Conservation (phyloP, 768 basidiomycete species). For the Ephemerocybe angulata region DNA sequence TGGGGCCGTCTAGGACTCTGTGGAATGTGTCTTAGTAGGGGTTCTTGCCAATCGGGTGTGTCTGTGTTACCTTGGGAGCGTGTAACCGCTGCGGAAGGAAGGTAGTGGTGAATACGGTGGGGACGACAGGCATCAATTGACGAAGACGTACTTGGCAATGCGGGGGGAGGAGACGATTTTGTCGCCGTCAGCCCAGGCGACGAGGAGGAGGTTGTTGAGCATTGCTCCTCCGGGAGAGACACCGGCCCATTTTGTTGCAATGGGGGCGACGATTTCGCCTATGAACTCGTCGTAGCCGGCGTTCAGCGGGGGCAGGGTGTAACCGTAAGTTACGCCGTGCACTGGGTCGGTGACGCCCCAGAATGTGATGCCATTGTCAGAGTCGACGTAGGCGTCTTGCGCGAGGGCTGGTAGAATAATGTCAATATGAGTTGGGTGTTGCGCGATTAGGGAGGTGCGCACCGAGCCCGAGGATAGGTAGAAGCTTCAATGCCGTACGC, state of each 20-base stretch:
- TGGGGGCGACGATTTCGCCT: constrained; percentile 57
- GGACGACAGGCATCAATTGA: neutral
- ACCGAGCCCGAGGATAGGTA: constrained; percentile 42
- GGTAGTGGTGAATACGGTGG: neutral
- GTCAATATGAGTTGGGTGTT: neutral
- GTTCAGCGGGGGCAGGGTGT: constrained; percentile 48
- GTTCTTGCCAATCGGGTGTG: neutral
- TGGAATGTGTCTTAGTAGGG: neutral
- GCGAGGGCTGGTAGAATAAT: neutral
- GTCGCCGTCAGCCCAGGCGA: constrained; percentile 59
- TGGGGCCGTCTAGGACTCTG: constrained; percentile 47
- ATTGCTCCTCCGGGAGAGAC: constrained; percentile 51
- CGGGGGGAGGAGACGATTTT: constrained; percentile 51
- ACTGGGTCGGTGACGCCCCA: constrained; percentile 40
- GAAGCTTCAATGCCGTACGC: constrained; percentile 30
- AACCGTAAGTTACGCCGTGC: constrained; percentile 44
- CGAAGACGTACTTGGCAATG: constrained; percentile 45
- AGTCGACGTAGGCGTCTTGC: constrained; percentile 37
- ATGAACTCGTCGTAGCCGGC: constrained; percentile 51
- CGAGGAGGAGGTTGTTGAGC: constrained; percentile 52
- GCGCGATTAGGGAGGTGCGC: constrained; percentile 9
- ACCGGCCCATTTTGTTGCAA: constrained; percentile 54
- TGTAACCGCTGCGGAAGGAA: constrained; percentile 39
- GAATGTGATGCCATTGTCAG: constrained; percentile 56
- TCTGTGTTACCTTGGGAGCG: constrained; percentile 42